Evolutionary conservation across 2,329 filamentous ascomycete genomes (phyloP), one percentile per base, ranked within the genome.

Genomic region (Purpureocillium takamizusanense): DNA sequence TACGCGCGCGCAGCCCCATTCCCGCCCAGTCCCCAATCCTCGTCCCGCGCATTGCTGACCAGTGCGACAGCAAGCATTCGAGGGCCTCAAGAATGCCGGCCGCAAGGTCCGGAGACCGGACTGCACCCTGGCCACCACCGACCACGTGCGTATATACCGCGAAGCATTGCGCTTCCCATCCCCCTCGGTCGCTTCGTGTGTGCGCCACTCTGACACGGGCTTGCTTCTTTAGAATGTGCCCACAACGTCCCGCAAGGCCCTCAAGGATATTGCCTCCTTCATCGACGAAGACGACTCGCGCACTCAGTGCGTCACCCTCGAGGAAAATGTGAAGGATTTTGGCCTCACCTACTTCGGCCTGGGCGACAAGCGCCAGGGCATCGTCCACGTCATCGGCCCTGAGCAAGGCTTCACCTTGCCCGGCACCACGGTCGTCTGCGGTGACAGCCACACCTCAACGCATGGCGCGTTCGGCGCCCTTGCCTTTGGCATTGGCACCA

Each of bases 381-480:
- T 98, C 53, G 92, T 97, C 42, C 92, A 98, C 67, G 86, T 98
- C 54, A 97, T 98, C 53, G 92, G 92, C 28, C 92, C 92, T 31
- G 92, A 98, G 71, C 92, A 98, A 65, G 92, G 92, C 50, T 98
- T 98, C 72, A 98, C 92, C 40, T 82, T 97, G 29, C 92, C 92
- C 31, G 92, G 87, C 50, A 97, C 92, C 39, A 98, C 92, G 3
- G 85, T 97, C 29, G 92, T 97, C 48, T 97, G 92, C 58, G 92
- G 92, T 62, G 92, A 98, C 74, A 94, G 86, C 56, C 92, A 98
- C 62, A 98, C 92, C 34, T 95, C 90, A 18, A 98, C 92, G 46
- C 92, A 98, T 66, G 92, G 92, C 54, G 92, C 92, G 37, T 98
- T 97, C 53, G 92, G 92, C 50, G 77, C 89, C 51, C 78, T 97